A percentile compares a stretch with the other conserved stretches of the same genome.
phyloP scores from a whole-genome alignment of 179 eudicot genomes.

The Actinidia polygama region DNA sequence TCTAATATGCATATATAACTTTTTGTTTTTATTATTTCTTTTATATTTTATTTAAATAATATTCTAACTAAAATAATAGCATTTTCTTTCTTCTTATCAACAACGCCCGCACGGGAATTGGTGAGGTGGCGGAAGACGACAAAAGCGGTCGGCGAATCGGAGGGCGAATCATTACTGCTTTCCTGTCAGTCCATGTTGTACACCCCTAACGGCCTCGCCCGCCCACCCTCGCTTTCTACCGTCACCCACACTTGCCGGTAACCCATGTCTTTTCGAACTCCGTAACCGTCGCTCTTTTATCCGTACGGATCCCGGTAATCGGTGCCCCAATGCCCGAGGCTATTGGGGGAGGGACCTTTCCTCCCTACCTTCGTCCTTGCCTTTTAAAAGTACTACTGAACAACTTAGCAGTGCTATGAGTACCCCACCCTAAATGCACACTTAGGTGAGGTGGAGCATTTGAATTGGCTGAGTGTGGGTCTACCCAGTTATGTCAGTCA shows the following conservation, averaged over 20 bases:
- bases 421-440: no score
- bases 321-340: neutral
- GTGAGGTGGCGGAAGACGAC: slow-evolving; percentile 47
- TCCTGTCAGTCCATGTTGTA: slow-evolving; percentile 52
- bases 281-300: slow-evolving; percentile 16
- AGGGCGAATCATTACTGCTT: slow-evolving; percentile 52
- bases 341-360: slow-evolving; percentile 12
- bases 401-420: no score
- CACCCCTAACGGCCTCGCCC: neutral
- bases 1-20: no score
- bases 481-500: no score
- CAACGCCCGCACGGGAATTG: slow-evolving; percentile 28
- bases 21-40: no score
- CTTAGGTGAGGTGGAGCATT: no score
- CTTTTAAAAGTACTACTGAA: neutral
- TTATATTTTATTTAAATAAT: no score
- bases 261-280: slow-evolving; percentile 10
- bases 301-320: slow-evolving; percentile 41
- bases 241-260: slow-evolving; percentile 19
- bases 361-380: slow-evolving; percentile 22
- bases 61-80: no score
- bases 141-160: slow-evolving; percentile 47
- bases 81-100: slow-evolving; percentile 12
- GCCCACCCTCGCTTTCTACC: neutral
- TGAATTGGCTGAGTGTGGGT: no score